Evolutionary conservation across 345 rosid genomes (phyloP).

Genomic region (Linum trigynum): DNA sequence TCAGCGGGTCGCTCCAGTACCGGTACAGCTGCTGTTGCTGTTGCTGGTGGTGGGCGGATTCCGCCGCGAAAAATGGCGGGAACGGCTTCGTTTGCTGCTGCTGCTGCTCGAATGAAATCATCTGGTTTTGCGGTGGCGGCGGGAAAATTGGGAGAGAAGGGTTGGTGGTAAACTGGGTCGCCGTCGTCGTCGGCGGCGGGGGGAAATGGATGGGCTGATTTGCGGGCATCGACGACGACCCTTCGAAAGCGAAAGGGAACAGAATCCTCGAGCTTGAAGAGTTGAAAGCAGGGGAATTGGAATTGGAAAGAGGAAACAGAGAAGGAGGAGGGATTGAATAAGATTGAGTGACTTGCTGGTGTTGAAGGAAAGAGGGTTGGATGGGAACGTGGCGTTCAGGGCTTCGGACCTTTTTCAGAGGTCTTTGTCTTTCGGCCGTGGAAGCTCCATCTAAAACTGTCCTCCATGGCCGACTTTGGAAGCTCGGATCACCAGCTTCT

Average conservation of each 20-base stretch:
- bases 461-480: too few species aligned
- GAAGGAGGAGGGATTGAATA: not conserved
- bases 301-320: not conserved
- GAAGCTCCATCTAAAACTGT: not conserved
- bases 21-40: constrained; percentile 52
- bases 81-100: constrained; percentile 25
- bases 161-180: too few species aligned
- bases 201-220: not conserved
- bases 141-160: too few species aligned
- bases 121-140: constrained; percentile 32
- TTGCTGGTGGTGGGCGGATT: constrained; percentile 24
- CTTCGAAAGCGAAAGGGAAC: constrained; percentile 6
- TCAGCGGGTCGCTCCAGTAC: constrained; percentile 52
- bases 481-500: too few species aligned
- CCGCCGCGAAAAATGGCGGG: constrained; percentile 27
- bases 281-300: not conserved
- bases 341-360: not conserved
- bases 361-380: not conserved
- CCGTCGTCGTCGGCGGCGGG: not conserved
- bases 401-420: not conserved
- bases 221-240: not conserved
- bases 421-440: not conserved
- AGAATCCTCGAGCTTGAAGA: not conserved
- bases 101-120: constrained; percentile 66
- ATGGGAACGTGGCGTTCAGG: not conserved